These are phyloP conservation scores for Metschnikowia bowlesiae DNA, from an alignment of 805 yeast genomes.

Conservation along the genomic window DNA sequence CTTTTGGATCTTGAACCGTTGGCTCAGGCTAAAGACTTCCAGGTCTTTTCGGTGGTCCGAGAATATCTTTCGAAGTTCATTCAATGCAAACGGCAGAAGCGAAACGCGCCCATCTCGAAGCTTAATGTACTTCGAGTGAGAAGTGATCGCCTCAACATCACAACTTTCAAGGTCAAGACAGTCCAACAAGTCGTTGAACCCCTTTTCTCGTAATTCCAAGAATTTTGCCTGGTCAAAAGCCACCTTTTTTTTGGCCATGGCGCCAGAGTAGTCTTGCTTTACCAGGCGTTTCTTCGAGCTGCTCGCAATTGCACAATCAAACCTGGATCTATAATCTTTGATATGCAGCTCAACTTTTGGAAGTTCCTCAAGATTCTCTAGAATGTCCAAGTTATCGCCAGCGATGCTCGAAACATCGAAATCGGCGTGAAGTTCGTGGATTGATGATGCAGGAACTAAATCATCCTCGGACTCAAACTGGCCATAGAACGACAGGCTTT, in stretches of 20 bases:
- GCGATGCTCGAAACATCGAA: conserved; percentile 7
- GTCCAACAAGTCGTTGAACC: not conserved
- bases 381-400: conserved; percentile 17
- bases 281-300: not conserved
- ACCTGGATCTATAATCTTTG: conserved; percentile 1
- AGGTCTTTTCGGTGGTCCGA: conserved; percentile 14
- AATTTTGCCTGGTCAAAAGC: not conserved
- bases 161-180: not conserved
- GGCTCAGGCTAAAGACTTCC: conserved; percentile 16
- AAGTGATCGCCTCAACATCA: not conserved
- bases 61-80: not conserved
- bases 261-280: not conserved
- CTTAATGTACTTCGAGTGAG: not conserved
- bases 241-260: not conserved
- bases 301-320: not conserved
- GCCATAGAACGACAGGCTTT: conserved; percentile 15
- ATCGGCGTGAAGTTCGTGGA: conserved; percentile 10
- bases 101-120: not conserved
- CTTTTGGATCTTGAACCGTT: conserved; percentile 20
- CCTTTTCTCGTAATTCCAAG: not conserved
- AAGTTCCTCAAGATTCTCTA: not conserved
- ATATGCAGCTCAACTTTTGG: conserved; percentile 3
- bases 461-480: conserved; percentile 8
- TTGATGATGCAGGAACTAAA: conserved; percentile 8
- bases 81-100: conserved; percentile 5